Conservation (phyloP, 306 rosid species). For the Dryas octopetala region DNA sequence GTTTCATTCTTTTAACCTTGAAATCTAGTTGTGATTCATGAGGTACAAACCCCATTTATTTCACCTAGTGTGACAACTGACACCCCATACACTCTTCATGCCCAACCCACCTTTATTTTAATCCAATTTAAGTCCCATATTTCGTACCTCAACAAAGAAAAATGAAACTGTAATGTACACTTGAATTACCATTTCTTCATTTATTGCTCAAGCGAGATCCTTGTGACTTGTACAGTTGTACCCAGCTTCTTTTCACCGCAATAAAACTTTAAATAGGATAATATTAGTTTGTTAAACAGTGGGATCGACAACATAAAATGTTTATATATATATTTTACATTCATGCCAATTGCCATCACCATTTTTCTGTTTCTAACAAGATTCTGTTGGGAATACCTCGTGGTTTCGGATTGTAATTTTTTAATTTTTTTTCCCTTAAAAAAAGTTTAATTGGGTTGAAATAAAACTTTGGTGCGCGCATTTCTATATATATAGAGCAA, state of each 20-base stretch:
- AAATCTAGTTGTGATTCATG: neutral
- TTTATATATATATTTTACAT: no score
- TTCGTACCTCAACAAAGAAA: neutral
- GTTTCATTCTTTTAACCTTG: neutral
- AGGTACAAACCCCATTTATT: slow-evolving; percentile 12
- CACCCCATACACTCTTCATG: slow-evolving; percentile 35
- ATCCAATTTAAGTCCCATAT: slow-evolving; percentile 4
- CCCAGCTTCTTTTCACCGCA: neutral
- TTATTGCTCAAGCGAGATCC: slow-evolving; percentile 15
- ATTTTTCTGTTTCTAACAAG: neutral
- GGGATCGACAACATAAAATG: no score
- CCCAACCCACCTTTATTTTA: slow-evolving; percentile 24
- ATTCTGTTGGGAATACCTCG: no score
- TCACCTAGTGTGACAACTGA: slow-evolving; percentile 24
- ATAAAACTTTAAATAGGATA: no score
- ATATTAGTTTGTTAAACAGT: no score
- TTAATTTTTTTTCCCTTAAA: no score
- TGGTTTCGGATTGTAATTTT: no score
- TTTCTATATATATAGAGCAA: neutral
- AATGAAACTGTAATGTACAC: neutral
- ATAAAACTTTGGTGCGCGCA: neutral
- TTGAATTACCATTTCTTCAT: neutral
- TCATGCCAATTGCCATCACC: neutral
- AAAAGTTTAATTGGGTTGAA: neutral
- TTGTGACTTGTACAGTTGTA: slow-evolving; percentile 25